Base-by-base conservation (phyloP, 768 basidiomycete species). In the Russula dissimulans region DNA sequence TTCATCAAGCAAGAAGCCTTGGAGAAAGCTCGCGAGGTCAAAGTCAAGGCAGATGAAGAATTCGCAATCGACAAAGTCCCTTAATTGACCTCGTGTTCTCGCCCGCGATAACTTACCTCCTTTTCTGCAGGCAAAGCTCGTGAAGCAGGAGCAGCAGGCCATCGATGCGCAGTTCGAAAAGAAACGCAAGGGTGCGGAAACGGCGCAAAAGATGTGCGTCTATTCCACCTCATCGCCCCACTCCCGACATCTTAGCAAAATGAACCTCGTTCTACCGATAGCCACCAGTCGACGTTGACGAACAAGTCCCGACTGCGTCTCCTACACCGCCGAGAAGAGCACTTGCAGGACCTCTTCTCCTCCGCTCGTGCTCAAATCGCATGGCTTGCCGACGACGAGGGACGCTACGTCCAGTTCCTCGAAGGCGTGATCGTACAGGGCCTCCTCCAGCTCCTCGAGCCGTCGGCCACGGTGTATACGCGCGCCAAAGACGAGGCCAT, bases 1-100 rank as follows among this genome's bases (percentile, higher is more conserved):
- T 97, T 97, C 79, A 98, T 98, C 81, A 95, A 91, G 75, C 97
- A 98, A 71, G 97, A 99, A 74, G 95, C 95, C 4, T 73, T 91
- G 65, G 95, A 99, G 78, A 99, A 99, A 76, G 95, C 93, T 1
- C 79, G 97, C 8, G 97, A 99, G 75, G 94, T 99, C 62, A 87
- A 82, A 65, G 92, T 97, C 61, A 99, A 99, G 73, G 95, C 97
- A 0, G 94, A 99, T 63, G 95, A 98, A 72, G 95, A 99, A 76
- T 98, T 98, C 70, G 89, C 95, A 18, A 98, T 99, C 66, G 97
- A 99, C 73, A 99, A 99, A 83, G 95, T 86, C 44, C 61, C 38
- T 48, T 8, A 41, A 32, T 45, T 51, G 12, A 38, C 38, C 22
- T 10, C 46, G 1, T 39, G 51, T 32, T 4, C 14, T 17, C 18